Evolutionary conservation across 1,284 basidiomycete genomes (phyloP), one percentile per base, ranked within the genome.

Genomic region (Ceratorhiza oryzae-sativae): DNA sequence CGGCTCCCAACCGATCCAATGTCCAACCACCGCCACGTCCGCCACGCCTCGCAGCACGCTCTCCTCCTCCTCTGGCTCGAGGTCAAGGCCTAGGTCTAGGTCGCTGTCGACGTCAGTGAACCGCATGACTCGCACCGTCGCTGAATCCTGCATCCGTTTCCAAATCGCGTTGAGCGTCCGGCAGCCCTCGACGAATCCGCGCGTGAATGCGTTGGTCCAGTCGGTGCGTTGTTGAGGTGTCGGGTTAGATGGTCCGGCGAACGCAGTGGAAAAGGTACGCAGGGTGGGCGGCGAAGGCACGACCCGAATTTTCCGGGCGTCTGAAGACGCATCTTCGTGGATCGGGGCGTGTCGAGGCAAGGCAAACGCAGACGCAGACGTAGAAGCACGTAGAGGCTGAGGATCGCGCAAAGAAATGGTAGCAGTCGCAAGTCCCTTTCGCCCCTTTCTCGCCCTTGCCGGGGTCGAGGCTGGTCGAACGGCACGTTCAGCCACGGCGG

Each of bases 351-450:
- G 3, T 2, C 15, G 12, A 6, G n/a, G 5, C 34, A 32, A 34
- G 53, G 4, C 3, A 32, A n/a, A 30, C 23, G 53, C 18, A n/a
- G 30, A 32, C 8, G 30, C 23, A 20, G 53, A 39, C 23, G 30
- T n/a, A 56, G 53, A 13, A 8, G 18, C 30, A n/a, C 25, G 25
- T 48, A 1, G 42, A 23, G 41, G 45, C 27, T 39, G 45, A 23
- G 27, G 30, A 25, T 76, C 80, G 12, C 87, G 83, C 39, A 89
- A 75, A 1, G 87, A 87, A 74, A 89, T 83, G 0, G 86, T 84
- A 20, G 88, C 83, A 6, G 83, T 84, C 1, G 87, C 85, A 13
- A 89, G 72, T 10, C 87, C 87, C 59, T 81, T 83, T 53, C 87
- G 80, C 15, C 87, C 86, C 39, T 79, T 79, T 74, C 80, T 45